Conservation (phyloP, 1,284 basidiomycete species). For the Ceratobasidium sp. region DNA sequence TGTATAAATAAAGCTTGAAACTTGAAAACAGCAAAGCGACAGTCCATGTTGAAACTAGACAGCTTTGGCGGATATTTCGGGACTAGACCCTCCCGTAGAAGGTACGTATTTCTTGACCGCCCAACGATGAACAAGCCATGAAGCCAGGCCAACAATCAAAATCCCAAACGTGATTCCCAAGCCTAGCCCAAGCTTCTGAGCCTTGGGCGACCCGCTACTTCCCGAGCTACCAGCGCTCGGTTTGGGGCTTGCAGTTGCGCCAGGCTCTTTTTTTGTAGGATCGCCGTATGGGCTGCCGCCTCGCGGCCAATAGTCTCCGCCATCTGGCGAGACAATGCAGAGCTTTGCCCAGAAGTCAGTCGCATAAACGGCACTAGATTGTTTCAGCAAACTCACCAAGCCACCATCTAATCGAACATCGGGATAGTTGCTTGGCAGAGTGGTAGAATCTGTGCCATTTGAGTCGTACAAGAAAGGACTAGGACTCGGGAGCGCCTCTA, state of each 20-base stretch:
- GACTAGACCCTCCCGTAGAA: background rate
- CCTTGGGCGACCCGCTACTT: slow-evolving; percentile 34
- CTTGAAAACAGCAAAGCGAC: background rate
- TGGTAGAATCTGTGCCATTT: slow-evolving; percentile 59
- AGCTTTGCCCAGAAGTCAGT: slow-evolving; percentile 49
- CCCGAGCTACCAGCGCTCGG: background rate
- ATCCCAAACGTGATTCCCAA: slow-evolving; percentile 68
- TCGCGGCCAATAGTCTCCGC: slow-evolving; percentile 80
- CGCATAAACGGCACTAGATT: background rate
- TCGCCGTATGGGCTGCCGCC: slow-evolving; percentile 64
- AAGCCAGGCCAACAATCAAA: slow-evolving; percentile 58
- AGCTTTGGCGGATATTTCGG: slow-evolving; percentile 4
- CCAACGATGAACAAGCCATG: slow-evolving; percentile 68
- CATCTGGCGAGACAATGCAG: slow-evolving; percentile 73
- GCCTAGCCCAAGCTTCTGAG: slow-evolving; percentile 64
- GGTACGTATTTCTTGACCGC: slow-evolving; percentile 37
- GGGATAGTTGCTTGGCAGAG: slow-evolving; percentile 34
- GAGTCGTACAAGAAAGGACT: slow-evolving; percentile 70
- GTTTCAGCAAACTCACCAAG: slow-evolving; percentile 12
- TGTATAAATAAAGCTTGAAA: background rate
- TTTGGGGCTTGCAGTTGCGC: slow-evolving; percentile 5
- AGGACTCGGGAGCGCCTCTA: slow-evolving; percentile 64
- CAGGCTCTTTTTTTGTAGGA: slow-evolving; percentile 45
- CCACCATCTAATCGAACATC: slow-evolving; percentile 25
- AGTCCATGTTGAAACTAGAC: slow-evolving; percentile 8